Percentiles rank a stretch among this genome's conserved stretches.
Conservation (phyloP, 495 filamentous ascomycete genomes). For the Durotheca rogersii region DNA sequence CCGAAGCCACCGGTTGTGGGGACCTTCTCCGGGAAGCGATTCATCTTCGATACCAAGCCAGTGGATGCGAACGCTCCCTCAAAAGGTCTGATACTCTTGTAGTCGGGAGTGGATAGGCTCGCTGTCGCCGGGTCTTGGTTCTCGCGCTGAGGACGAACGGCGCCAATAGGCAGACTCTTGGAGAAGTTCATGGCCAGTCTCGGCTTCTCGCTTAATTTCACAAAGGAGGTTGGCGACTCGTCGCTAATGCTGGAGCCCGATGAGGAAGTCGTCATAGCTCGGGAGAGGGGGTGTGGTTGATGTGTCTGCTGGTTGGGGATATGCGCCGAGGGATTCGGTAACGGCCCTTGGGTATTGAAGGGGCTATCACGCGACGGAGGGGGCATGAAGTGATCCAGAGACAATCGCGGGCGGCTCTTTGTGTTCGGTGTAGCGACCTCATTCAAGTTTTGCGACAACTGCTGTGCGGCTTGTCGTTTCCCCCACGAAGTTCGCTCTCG, state of each 20-base stretch:
- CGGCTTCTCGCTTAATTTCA: constrained; percentile 53
- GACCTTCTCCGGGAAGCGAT: constrained; percentile 54
- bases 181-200: constrained; percentile 65
- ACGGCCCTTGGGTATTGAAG: constrained; percentile 55
- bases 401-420: constrained; percentile 65
- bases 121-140: constrained; percentile 1
- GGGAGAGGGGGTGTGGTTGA: constrained; percentile 81
- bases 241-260: constrained; percentile 74
- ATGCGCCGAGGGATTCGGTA: constrained; percentile 60
- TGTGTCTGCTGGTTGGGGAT: constrained; percentile 43
- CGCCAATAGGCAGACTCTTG: constrained; percentile 67
- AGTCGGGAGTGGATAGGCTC: constrained; percentile 79
- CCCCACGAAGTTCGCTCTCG: constrained; percentile 48
- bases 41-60: constrained; percentile 85
- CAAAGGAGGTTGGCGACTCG: constrained; percentile 69
- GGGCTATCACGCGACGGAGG: constrained; percentile 62
- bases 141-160: constrained; percentile 24
- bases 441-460: constrained; percentile 43
- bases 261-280: constrained; percentile 79
- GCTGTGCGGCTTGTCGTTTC: constrained; percentile 47
- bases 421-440: constrained; percentile 53
- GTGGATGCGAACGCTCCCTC: constrained; percentile 92
- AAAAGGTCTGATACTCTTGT: constrained; percentile 77
- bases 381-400: constrained; percentile 70
- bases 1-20: constrained; percentile 14